A percentile compares a stretch with the other conserved stretches of the same genome.
Evolutionary conservation across 2,329 filamentous ascomycete genomes (phyloP).

Genomic region (Talaromyces sp.): DNA sequence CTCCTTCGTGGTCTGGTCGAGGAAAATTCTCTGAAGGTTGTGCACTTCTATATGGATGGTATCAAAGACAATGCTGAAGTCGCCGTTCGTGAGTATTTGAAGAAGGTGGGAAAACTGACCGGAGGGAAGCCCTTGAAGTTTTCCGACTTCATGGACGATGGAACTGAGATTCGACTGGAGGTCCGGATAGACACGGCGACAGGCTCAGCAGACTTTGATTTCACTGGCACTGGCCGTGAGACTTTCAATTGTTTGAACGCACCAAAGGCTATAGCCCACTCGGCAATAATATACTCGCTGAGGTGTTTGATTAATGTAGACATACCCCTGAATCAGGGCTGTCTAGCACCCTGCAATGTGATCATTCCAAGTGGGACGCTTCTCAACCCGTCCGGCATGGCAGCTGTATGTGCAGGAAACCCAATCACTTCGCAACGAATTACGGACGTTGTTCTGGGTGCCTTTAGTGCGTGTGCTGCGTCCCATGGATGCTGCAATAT

Average conservation of each 20-base stretch:
- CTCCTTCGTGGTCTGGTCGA: conserved; percentile 5
- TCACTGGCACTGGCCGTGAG: conserved; percentile 72
- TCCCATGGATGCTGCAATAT: conserved; percentile 80
- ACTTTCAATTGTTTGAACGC: conserved; percentile 79
- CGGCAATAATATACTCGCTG: conserved; percentile 80
- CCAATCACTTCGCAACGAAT: conserved; percentile 75
- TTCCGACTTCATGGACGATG: conserved; percentile 82
- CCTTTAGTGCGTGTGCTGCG: conserved; percentile 74
- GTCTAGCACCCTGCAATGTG: conserved; percentile 70
- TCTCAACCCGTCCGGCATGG: conserved; percentile 68
- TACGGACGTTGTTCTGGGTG: conserved; percentile 76
- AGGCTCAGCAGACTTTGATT: conserved; percentile 74
- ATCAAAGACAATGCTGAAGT: conserved; percentile 78
- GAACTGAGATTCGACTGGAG: conserved; percentile 69
- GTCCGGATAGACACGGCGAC: conserved; percentile 69
- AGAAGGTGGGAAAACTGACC: conserved; percentile 63
- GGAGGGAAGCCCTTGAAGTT: conserved; percentile 65
- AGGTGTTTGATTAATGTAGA: conserved; percentile 75
- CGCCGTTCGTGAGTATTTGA: conserved; percentile 71
- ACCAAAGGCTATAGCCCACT: conserved; percentile 75
- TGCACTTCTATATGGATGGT: conserved; percentile 77
- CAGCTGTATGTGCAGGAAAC: conserved; percentile 78
- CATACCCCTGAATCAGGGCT: conserved; percentile 84
- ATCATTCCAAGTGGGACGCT: conserved; percentile 67
- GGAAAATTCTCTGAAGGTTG: conserved; percentile 42